Base-by-base conservation (phyloP, 495 filamentous ascomycete genomes). In the Schizothecium vesticola region DNA sequence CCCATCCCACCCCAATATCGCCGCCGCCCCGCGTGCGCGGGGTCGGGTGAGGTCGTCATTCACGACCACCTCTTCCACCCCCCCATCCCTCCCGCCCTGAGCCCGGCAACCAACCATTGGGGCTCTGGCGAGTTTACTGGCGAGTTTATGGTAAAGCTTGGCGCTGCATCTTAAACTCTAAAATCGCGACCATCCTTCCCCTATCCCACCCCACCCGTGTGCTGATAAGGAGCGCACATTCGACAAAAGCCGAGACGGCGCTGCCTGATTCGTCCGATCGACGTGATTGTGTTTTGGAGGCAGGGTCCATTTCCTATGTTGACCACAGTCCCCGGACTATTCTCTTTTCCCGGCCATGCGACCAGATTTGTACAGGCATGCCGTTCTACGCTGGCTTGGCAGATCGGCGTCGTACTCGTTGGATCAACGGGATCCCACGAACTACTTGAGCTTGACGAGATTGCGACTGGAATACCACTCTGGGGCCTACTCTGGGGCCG, bases 101-200 rank as follows among this genome's bases (percentile, higher is more conserved):
- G 19, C 31, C 22, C 19, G 31, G n/a, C 36, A n/a, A 29, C 36
- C 24, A 22, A 43, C 31, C n/a, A 43, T 26, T 43, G 31, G 36
- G 31, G 29, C 28, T 43, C 25, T 64, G 28, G 23, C 33, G 31
- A 64, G 43, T 51, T 64, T 59, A 62, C 25, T 64, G 28, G 23
- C 33, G 31, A 64, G 43, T 51, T 64, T 59, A 62, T 24, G 59
- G 66, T 56, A 68, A 68, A 66, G 63, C 57, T 66, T 66, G 59
- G 63, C 63, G 19, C 58, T 66, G 58, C 63, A 65, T 28, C 19
- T 29, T 59, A 51, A 67, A 55, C 59, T 67, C 59, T 67, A 67
- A 61, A 67, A 61, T 61, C 31, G 25, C 12, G 22, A 59, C 22
- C 8, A 13, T 11, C 7, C 22, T 26, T 25, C 7, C 16, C 12